Base-by-base conservation (phyloP, 1,284 basidiomycete species). In the Peniophora sp. region DNA sequence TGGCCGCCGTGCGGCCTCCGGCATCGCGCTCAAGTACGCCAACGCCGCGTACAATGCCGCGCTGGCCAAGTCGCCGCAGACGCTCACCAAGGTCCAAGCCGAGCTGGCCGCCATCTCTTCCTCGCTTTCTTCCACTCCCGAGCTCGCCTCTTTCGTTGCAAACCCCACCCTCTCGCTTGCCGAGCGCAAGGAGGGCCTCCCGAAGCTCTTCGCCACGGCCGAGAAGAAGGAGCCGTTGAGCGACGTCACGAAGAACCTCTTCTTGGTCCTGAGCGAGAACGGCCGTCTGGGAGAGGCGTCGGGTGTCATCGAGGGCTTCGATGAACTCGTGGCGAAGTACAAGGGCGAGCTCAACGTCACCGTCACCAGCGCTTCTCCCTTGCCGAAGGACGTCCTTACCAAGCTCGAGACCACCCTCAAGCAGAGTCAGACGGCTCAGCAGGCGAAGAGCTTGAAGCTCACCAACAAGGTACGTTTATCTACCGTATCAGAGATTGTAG, bases 11-110 rank as follows among this genome's bases (percentile, higher is more conserved):
- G 78, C 83, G 22, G 87, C 83, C 49, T 88, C 85, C 34, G 69
- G 77, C 54, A 84, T 91, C 58, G 81, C 89, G 45, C 73, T 81
- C 68, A 98, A 97, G 72, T 99, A 99, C 72, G 96, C 97, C 56
- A 88, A 90, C 54, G 96, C 97, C 24, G 81, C 91, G 57, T 99
- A 91, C 73, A 82, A 86, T 50, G 96, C 96, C 50, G 94, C 97
- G 17, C 82, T 94, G 64, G 77, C 84, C 62, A 89, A 93, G 74
- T 90, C 88, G 3, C 81, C 88, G 36, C 80, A 83, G 64, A 73
- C 76, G 20, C 82, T 97, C 65, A 82, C 70, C 70, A 88, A 91
- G 69, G 90, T 93, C 60, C 85, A 90, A 65, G 62, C 78, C 37
- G 96, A 98, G 68, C 83, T 99, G 59, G 74, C 74, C 64, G 67